Base-by-base conservation (phyloP, 106 monocot species). In the Dendrobium nobile region DNA sequence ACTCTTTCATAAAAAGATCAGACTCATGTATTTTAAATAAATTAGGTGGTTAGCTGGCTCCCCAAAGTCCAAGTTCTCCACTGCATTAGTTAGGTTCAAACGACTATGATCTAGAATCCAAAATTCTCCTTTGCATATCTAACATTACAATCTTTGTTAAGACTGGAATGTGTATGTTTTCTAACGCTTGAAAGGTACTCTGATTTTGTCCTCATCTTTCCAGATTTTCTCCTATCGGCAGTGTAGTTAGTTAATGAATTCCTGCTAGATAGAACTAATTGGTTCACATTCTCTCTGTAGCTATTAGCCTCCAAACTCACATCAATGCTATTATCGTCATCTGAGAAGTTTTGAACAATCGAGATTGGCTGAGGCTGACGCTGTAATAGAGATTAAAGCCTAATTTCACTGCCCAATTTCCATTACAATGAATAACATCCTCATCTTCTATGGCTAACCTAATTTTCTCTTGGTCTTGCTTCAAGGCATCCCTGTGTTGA, bases 351-450 rank as follows among this genome's bases (percentile, higher is more conserved):
- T 20, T 51, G 45, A 94, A 97, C 28, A 97, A 84, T 15, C 94
- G 90, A 78, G 94, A 92, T 77, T 92, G 92, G 87, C 97, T 94
- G 37, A 94, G 94, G 47, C 79, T 92, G 33, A 89, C 87, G 72
- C 90, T 94, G 79, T 97, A 92, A 65, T 90, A 94, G 11, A 97
- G 85, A 83, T 97, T 97, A 72, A 94, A 88, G 75, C 92, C 93
- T 82, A 97, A 77, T 77, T 94, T 97, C 47, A 97, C 97, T 9
- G 97, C 79, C 97, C 97, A 97, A 78, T 97, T 94, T 70, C 88
- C 83, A 73, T 87, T 94, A 10, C 72, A 85, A n/a, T 94, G 94
- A 65, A 91, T 79, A 18, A 84, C 86, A 82, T 94, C 92, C 73
- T 97, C 94, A 73, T 94, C 97, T 80, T 94, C 88, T 26, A 97